A percentile compares a stretch with the other conserved stretches of the same genome.
Evolutionary conservation across 2,329 filamentous ascomycete genomes (phyloP).

Genomic region (Ploettnerulaceae sp.): DNA sequence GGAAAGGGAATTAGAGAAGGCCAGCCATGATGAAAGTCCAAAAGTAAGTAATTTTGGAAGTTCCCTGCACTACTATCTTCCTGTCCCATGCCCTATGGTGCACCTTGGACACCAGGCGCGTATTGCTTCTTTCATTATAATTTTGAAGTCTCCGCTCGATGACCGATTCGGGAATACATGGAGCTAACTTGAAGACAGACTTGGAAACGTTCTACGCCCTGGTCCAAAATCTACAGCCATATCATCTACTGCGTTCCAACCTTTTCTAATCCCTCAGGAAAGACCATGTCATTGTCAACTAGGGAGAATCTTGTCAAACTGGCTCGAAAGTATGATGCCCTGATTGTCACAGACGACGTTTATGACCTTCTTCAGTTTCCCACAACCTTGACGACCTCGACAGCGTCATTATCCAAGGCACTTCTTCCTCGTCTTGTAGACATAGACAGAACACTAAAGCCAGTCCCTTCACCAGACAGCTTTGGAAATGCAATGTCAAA

Average conservation of each 20-base stretch:
- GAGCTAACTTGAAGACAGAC: slow-evolving; percentile 14
- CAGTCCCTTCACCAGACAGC: slow-evolving; percentile 46
- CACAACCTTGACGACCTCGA: slow-evolving; percentile 24
- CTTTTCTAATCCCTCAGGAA: slow-evolving; percentile 82
- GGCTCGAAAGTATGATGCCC: slow-evolving; percentile 71
- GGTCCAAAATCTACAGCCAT: slow-evolving; percentile 78
- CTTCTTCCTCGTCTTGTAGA: slow-evolving; percentile 71
- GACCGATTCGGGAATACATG: too few relatives aligned
- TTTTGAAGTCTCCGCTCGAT: too few relatives aligned
- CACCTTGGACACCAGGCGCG: neutral
- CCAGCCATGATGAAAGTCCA: slow-evolving; percentile 2
- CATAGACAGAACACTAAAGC: slow-evolving; percentile 65
- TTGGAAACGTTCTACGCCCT: slow-evolving; percentile 39
- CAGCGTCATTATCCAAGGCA: slow-evolving; percentile 15
- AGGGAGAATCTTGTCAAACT: slow-evolving; percentile 67
- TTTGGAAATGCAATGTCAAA: slow-evolving; percentile 85
- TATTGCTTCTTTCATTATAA: neutral
- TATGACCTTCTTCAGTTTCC: slow-evolving; percentile 91
- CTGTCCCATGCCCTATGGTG: too few relatives aligned
- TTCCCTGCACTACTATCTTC: too few relatives aligned
- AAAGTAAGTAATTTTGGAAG: slow-evolving; percentile 17
- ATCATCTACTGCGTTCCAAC: slow-evolving; percentile 86
- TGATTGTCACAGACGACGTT: slow-evolving; percentile 87
- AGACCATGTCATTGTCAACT: slow-evolving; percentile 68
- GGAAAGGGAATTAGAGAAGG: slow-evolving; percentile 31